phyloP scores from a whole-genome alignment of 2,329 filamentous ascomycete species.

The Fusarium vanettenii region DNA sequence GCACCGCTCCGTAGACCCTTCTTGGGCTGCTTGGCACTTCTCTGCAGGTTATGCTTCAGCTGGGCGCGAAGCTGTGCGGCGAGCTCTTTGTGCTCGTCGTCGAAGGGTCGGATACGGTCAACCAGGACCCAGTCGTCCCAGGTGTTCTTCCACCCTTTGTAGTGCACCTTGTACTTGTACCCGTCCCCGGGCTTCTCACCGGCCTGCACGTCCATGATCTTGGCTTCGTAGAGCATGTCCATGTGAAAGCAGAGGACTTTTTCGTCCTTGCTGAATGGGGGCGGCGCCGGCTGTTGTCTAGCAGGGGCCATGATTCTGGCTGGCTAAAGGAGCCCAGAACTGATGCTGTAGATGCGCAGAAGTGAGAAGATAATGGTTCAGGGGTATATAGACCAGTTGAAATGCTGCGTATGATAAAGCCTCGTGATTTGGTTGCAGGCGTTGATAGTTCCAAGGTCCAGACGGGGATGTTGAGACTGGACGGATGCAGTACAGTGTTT shows the following conservation, averaged over 20 bases:
- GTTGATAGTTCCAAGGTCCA: conserved; percentile 20
- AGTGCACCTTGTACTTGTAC: conserved; percentile 93
- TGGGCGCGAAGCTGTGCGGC: conserved; percentile 79
- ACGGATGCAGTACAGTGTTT: conserved; percentile 31
- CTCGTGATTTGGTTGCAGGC: conserved; percentile 1
- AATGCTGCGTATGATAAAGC: neutral
- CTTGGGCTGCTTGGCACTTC: conserved; percentile 65
- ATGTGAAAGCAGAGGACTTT: conserved; percentile 97
- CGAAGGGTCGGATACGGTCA: conserved; percentile 94
- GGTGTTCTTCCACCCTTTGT: conserved; percentile 99
- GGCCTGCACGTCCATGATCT: conserved; percentile 82
- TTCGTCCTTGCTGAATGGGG: conserved; percentile 80
- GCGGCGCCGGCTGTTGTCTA: conserved; percentile 57
- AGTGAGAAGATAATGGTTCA: neutral
- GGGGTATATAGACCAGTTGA: conserved; percentile 1
- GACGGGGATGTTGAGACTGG: conserved; percentile 13
- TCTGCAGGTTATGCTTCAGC: conserved; percentile 69
- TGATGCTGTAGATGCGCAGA: conserved; percentile 20
- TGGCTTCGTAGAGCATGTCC: conserved; percentile 97
- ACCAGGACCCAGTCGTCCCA: conserved; percentile 99
- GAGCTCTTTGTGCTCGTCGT: conserved; percentile 93
- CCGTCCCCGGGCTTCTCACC: conserved; percentile 77
- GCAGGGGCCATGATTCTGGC: conserved; percentile 54
- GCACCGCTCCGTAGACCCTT: conserved; percentile 54
- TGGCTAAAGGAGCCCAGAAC: conserved; percentile 19